Base-by-base conservation (phyloP, 129 eudicot species). In the Saposhnikovia divaricata region DNA sequence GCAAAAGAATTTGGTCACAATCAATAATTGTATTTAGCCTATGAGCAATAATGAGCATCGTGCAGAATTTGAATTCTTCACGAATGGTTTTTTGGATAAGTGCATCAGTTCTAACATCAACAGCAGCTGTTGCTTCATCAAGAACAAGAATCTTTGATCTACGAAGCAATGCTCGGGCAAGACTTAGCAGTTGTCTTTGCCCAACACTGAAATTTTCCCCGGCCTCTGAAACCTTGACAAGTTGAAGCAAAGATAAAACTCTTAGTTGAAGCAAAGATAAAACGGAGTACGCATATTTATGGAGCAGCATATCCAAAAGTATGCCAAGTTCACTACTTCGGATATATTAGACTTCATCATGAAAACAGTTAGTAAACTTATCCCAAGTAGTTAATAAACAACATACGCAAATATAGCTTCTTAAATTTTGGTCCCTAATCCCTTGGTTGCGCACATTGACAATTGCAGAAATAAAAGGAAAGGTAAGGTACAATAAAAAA, bases 121-220 rank as follows among this genome's bases (percentile, higher is more conserved):
- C 99, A 27, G 99, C 99, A 34, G 99, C 98, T 28, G 99, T 96
- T 63, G 99, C 99, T 92, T 96, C 99, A 86, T 96, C 99, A 43
- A 96, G 99, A 81, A 96, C 99, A 65, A 96, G 93, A 78, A 96
- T 96, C 85, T 96, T 96, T 77, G 99, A 92, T 82, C 99, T 88
- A 42, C 98, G 84, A 48, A 96, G 97, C 80, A 96, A 82, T 63
- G 99, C 98, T 74, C 98, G 93, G 31, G 98, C 87, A 84, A 96
- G 97, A 89, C 98, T 96, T 47, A 96, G 78, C 11, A 96, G 84
- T 53, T 96, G 99, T 74, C 98, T 85, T 87, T 96, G 99, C 77
- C 99, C 99, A 59, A 96, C 98, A 50, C 99, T 96, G 75, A 96
- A 96, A 81, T 96, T 96, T 82, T 96, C 98, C 51, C 99, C 99